These are phyloP conservation scores for Eutrema japonicum DNA, from an alignment of 345 rosid genomes.

Conservation along the genomic window DNA sequence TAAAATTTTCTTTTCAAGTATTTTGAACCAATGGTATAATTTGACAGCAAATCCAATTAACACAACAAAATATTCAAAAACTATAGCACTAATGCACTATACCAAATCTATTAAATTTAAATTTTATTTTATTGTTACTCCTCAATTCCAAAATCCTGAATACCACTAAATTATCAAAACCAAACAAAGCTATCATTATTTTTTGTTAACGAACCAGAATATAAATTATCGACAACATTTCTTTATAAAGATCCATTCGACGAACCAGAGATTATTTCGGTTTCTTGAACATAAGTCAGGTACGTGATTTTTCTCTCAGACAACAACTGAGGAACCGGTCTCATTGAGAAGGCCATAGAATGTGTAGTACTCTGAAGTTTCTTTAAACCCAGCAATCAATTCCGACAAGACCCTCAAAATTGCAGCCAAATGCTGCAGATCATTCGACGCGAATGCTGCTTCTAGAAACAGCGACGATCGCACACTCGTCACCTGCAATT, in stretches of 20 bases:
- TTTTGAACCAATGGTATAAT: background rate
- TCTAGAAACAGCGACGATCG: conserved; percentile 78
- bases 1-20: background rate
- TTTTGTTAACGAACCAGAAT: background rate
- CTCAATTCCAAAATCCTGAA: background rate
- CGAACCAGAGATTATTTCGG: background rate
- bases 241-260: background rate
- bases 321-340: conserved; percentile 55
- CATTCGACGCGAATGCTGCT: conserved; percentile 75
- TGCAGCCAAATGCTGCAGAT: conserved; percentile 83
- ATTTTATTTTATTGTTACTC: background rate
- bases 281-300: conserved; percentile 2
- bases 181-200: background rate
- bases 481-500: conserved; percentile 67
- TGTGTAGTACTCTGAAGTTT: conserved; percentile 60
- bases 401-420: conserved; percentile 90
- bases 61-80: background rate
- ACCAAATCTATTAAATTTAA: background rate
- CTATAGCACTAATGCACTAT: too few relatives aligned
- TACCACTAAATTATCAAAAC: background rate
- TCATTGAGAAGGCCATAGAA: conserved; percentile 69
- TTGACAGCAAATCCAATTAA: background rate
- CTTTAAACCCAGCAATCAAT: conserved; percentile 70
- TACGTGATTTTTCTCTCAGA: conserved; percentile 29
- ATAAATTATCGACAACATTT: background rate